These are phyloP conservation scores for Corinectria fuckeliana DNA, from an alignment of 2,329 filamentous ascomycete genomes.

Conservation along the genomic window DNA sequence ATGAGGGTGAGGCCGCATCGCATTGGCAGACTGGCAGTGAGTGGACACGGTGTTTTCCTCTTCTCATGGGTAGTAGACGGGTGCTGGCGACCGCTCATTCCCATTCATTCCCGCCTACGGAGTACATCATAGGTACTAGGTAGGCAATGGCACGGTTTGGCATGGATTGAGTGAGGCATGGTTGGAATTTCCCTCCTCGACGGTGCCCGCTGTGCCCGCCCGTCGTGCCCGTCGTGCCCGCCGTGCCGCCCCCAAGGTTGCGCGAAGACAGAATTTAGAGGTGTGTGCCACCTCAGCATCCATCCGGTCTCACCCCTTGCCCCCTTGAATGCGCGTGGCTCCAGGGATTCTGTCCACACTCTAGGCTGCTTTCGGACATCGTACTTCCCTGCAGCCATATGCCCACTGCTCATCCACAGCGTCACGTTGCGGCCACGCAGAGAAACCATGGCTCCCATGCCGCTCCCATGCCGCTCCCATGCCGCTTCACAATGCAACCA, in stretches of 20 bases:
- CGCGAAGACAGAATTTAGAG: constrained; percentile 13
- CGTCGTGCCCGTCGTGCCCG: too few species aligned
- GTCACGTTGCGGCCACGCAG: constrained; percentile 43
- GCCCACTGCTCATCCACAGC: constrained; percentile 35
- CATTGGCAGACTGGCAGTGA: neutral
- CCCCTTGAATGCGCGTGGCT: constrained; percentile 46
- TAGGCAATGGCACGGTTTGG: neutral
- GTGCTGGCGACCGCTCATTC: neutral
- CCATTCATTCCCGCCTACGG: neutral
- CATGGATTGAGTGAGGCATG: neutral
- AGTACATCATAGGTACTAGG: too few species aligned
- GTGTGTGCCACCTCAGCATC: constrained; percentile 12
- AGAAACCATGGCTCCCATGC: constrained; percentile 27
- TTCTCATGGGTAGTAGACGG: neutral
- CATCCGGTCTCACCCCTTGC: constrained; percentile 6
- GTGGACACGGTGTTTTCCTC: neutral
- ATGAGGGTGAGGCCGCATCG: neutral
- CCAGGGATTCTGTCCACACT: constrained; percentile 40
- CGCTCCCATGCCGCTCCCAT: neutral
- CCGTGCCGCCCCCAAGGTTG: neutral
- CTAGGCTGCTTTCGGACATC: constrained; percentile 37
- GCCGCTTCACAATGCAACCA: constrained; percentile 25
- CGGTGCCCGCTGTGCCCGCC: neutral
- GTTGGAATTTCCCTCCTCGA: constrained; percentile 5
- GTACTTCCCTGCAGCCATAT: constrained; percentile 37